A percentile compares a stretch with the other conserved stretches of the same genome.
phyloP scores from a whole-genome alignment of 371 early-diverging fungal species.

The Mortierella sp. region DNA sequence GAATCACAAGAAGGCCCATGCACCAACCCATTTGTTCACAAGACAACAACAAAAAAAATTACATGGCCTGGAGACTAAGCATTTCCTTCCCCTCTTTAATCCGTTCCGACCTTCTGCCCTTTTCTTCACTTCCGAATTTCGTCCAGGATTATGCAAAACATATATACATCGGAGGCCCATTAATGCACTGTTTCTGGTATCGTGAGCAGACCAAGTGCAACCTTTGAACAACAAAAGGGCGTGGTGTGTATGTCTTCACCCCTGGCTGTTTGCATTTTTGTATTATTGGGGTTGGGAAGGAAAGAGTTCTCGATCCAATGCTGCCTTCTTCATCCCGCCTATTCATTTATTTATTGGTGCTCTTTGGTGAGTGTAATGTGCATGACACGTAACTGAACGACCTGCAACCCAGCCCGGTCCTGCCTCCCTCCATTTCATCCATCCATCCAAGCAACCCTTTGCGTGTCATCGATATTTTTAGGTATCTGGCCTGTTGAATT shows the following conservation, averaged over 20 bases:
- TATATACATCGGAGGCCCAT: not conserved
- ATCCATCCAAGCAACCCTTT: not conserved
- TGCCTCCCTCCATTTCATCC: not conserved
- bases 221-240: not conserved
- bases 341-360: not conserved
- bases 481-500: not conserved
- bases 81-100: not conserved
- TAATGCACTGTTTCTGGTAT: not conserved
- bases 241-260: too few species aligned
- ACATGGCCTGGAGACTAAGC: not conserved
- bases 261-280: not conserved
- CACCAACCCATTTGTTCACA: too few species aligned
- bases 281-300: not conserved
- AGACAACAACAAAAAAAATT: not conserved
- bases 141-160: constrained; percentile 5
- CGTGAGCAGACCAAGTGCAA: not conserved
- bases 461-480: constrained; percentile 3
- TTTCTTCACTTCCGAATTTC: not conserved
- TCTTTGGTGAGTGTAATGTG: not conserved
- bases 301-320: not conserved
- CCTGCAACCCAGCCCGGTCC: not conserved
- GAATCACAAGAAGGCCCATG: not conserved
- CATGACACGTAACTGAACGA: not conserved
- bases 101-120: not conserved
- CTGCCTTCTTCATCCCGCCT: not conserved